Percentiles rank a stretch among this genome's conserved stretches.
phyloP scores from a whole-genome alignment of 352 stramenopile species.

The Phytophthora boehmeriae region DNA sequence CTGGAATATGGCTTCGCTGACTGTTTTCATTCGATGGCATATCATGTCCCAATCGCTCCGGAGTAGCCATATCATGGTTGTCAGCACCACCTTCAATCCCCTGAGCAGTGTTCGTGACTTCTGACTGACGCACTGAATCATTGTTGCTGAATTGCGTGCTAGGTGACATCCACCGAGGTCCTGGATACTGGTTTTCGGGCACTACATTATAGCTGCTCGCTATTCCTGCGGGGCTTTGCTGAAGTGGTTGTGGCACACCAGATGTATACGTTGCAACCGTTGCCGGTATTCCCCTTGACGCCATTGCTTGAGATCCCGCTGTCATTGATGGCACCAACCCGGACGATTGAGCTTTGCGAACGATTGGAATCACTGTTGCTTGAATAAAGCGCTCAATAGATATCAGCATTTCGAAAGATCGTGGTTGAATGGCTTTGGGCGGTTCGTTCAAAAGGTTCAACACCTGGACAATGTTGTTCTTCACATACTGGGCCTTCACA shows the following conservation, averaged over 20 bases:
- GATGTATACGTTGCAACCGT: conserved; percentile 18
- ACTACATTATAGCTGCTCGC: not conserved
- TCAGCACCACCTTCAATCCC: not conserved
- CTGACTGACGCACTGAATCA: conserved; percentile 9
- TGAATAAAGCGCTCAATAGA: conserved; percentile 87
- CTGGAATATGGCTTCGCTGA: not conserved
- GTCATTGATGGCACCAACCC: conserved; percentile 7
- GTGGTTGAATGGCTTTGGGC: conserved; percentile 49
- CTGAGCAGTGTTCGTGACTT: not conserved
- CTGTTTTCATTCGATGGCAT: not conserved
- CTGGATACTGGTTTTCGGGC: conserved; percentile 17
- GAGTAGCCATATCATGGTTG: not conserved
- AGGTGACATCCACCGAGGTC: conserved; percentile 10
- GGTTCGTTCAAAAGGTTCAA: conserved; percentile 65
- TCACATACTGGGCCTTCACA: conserved; percentile 77
- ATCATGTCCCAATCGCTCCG: conserved; percentile 8
- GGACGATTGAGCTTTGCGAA: conserved; percentile 58
- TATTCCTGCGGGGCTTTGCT: conserved; percentile 6
- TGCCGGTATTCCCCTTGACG: conserved; percentile 1
- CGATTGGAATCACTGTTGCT: conserved; percentile 78
- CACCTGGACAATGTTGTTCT: conserved; percentile 80
- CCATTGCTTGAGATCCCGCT: conserved; percentile 3
- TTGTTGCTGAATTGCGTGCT: conserved; percentile 9
- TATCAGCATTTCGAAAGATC: conserved; percentile 68
- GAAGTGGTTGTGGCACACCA: not conserved